These are phyloP conservation scores for Magnaporthales sp. DNA, from an alignment of 2,329 filamentous ascomycete species.

Conservation along the genomic window DNA sequence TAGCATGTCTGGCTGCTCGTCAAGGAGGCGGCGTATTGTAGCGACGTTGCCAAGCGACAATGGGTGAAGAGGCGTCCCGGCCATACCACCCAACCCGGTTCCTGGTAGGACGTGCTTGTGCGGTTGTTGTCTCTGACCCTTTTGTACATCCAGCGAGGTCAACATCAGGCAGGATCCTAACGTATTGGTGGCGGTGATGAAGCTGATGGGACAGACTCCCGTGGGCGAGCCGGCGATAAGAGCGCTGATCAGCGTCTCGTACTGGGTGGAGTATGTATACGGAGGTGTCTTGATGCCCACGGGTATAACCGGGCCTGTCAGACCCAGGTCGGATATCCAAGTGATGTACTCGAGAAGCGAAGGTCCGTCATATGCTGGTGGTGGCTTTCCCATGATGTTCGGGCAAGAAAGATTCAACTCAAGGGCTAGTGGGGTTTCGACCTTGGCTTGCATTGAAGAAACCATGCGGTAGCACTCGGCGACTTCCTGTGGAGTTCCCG, in stretches of 20 bases:
- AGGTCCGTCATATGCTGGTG: constrained; percentile 56
- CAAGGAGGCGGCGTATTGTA: constrained; percentile 54
- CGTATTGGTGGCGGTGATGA: constrained; percentile 67
- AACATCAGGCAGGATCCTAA: constrained; percentile 61
- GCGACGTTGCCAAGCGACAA: constrained; percentile 67
- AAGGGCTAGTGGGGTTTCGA: constrained; percentile 48
- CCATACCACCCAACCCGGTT: constrained; percentile 60
- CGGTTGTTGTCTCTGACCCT: constrained; percentile 2
- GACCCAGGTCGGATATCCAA: constrained; percentile 26
- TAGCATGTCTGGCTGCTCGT: constrained; percentile 34
- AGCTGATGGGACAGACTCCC: constrained; percentile 40
- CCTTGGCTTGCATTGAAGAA: constrained; percentile 22
- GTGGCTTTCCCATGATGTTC: constrained; percentile 60
- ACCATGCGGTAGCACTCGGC: constrained; percentile 45
- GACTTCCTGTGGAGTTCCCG: constrained; percentile 52
- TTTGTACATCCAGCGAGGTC: constrained; percentile 11
- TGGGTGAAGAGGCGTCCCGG: constrained; percentile 63
- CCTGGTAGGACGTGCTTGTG: constrained; percentile 41
- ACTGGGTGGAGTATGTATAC: constrained; percentile 64
- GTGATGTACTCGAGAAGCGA: constrained; percentile 47
- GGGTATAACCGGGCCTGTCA: constrained; percentile 20
- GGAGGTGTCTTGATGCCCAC: constrained; percentile 67
- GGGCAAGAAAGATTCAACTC: constrained; percentile 75
- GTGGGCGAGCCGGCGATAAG: constrained; percentile 24
- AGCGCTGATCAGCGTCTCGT: constrained; percentile 43